A percentile compares a stretch with the other conserved stretches of the same genome.
phyloP scores from a whole-genome alignment of 495 filamentous ascomycete genomes.

The Talaromyces thailandensis region DNA sequence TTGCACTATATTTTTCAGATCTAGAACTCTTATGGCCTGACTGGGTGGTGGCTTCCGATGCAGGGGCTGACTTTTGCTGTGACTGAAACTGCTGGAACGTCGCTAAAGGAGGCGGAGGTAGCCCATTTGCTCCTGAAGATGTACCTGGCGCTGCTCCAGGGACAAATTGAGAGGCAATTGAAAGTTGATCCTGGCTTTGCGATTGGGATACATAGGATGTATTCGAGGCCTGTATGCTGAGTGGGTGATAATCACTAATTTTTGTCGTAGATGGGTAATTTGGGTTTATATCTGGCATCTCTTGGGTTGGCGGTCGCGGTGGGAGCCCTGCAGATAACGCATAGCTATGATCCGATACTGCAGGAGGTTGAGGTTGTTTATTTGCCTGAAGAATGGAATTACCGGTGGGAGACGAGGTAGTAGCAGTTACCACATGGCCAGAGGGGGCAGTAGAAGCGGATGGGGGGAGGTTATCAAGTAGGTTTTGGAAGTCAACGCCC shows the following conservation, averaged over 20 bases:
- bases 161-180: conserved; percentile 29
- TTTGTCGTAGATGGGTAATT: conserved; percentile 48
- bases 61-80: conserved; percentile 14
- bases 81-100: conserved; percentile 38
- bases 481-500: conserved; percentile 42
- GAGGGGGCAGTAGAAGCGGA: conserved; percentile 25
- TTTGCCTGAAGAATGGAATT: conserved; percentile 19
- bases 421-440: conserved; percentile 21
- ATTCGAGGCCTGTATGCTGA: conserved; percentile 25
- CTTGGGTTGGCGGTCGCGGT: conserved; percentile 42
- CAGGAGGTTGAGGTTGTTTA: conserved; percentile 12
- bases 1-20: conserved; percentile 18
- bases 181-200: conserved; percentile 16
- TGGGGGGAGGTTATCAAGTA: conserved; percentile 43
- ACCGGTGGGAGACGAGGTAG: conserved; percentile 19
- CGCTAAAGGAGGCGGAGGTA: conserved; percentile 52
- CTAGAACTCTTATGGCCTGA: conserved; percentile 20
- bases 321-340: conserved; percentile 27
- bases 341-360: conserved; percentile 6
- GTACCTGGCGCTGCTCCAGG: conserved; percentile 41
- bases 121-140: conserved; percentile 40
- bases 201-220: conserved; percentile 29
- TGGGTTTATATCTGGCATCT: conserved; percentile 47
- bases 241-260: conserved; percentile 49
- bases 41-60: conserved; percentile 21